Base-by-base conservation (phyloP, 352 stramenopile genomes). In the Globisporangium paddicum region DNA sequence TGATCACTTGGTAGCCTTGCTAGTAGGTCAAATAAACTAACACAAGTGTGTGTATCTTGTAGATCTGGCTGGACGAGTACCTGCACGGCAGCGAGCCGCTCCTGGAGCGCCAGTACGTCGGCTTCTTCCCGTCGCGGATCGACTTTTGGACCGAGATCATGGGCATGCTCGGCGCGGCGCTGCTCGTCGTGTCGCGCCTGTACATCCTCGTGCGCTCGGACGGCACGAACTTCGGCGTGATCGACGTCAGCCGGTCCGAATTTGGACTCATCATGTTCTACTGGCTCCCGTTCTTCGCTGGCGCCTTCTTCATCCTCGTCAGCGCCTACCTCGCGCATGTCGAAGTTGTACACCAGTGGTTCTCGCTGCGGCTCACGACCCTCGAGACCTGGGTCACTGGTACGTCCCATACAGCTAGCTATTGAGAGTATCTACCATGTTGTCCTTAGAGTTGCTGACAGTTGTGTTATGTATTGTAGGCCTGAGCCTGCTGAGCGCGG, bases 1-100 rank as follows among this genome's bases (percentile, higher is more conserved):
- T n/a, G n/a, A 14, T 40, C 18, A 14, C 35, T 40, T 40, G 13
- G 32, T 37, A n/a, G 32, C 32, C 13, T n/a, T 40, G 35, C 18
- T 5, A 16, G 35, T 40, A 5, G 11, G 35, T 10, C 16, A n/a
- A 40, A 5, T 19, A 35, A 18, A 40, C 42, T 55, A 21, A 42
- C 5, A 10, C 1, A 1, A 46, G 14, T 65, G 19, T 35, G 13
- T 25, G 25, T 11, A n/a, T 23, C 48, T 14, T 41, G 13, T 67
- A 77, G 71, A 77, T 90, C 42, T 94, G 84, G 84, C 70, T 94
- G 28, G 71, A 94, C 34, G 84, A 94, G 63, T 94, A 94, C 57
- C 84, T 94, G 55, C 78, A 92, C 63, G 84, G 80, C 59, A 75
- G 64, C 5, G 73, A 91, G 40, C 80, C 84, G 16, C 69, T 90